These are phyloP conservation scores for Talaromyces ruber DNA, from an alignment of 495 filamentous ascomycete species.

Conservation along the genomic window DNA sequence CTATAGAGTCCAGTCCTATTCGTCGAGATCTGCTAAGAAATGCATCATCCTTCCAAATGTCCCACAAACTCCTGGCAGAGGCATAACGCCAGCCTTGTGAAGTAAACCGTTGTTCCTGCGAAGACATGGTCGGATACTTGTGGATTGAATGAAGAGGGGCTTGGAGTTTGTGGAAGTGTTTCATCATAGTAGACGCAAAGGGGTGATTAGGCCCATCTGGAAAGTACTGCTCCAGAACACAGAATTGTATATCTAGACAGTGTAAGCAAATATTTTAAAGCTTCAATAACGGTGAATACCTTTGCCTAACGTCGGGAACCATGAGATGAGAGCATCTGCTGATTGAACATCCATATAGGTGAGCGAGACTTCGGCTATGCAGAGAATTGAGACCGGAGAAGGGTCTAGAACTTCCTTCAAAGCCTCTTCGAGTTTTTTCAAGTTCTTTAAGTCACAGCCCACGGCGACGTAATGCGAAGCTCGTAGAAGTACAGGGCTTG, in stretches of 20 bases:
- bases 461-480: slow-evolving; percentile 69
- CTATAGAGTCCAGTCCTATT: slow-evolving; percentile 50
- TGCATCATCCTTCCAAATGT: slow-evolving; percentile 62
- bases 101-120: slow-evolving; percentile 60
- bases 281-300: slow-evolving; percentile 29
- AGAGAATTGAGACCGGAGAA: slow-evolving; percentile 55
- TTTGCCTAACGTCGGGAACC: slow-evolving; percentile 55
- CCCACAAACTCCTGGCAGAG: slow-evolving; percentile 59
- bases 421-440: slow-evolving; percentile 45
- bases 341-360: slow-evolving; percentile 80
- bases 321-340: slow-evolving; percentile 63
- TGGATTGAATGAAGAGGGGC: slow-evolving; percentile 67
- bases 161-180: slow-evolving; percentile 71
- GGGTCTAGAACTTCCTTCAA: slow-evolving; percentile 48
- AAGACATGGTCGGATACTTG: slow-evolving; percentile 53
- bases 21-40: slow-evolving; percentile 51
- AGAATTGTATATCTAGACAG: slow-evolving; percentile 49
- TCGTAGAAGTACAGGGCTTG: slow-evolving; percentile 42
- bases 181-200: slow-evolving; percentile 81
- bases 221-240: slow-evolving; percentile 81
- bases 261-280: background rate
- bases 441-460: slow-evolving; percentile 71
- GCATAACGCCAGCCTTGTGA: slow-evolving; percentile 55
- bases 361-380: slow-evolving; percentile 80
- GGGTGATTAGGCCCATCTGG: slow-evolving; percentile 70